phyloP scores from a whole-genome alignment of 2,329 filamentous ascomycete genomes.

The Phialocephala subalpina region DNA sequence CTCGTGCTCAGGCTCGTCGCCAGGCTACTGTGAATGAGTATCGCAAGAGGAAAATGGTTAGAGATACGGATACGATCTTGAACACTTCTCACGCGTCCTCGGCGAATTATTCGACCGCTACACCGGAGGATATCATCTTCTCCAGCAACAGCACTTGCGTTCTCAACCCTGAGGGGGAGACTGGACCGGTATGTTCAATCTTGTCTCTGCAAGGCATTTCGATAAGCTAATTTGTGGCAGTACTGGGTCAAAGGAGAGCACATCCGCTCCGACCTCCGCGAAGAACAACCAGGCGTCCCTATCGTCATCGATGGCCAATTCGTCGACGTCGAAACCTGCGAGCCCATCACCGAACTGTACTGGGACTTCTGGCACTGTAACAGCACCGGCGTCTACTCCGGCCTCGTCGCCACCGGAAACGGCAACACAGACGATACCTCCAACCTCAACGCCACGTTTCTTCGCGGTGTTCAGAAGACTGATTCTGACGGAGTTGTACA shows the following conservation, averaged over 20 bases:
- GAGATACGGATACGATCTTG: constrained; percentile 16
- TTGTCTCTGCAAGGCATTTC: not conserved
- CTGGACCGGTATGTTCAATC: constrained; percentile 49
- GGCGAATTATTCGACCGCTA: not conserved
- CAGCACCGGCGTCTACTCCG: constrained; percentile 55
- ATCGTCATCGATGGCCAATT: constrained; percentile 60
- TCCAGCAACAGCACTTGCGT: constrained; percentile 48
- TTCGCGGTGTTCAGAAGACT: constrained; percentile 51
- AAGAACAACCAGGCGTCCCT: constrained; percentile 55
- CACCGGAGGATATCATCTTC: constrained; percentile 16
- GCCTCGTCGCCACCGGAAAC: constrained; percentile 52
- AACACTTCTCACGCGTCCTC: constrained; percentile 16
- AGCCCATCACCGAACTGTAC: constrained; percentile 45
- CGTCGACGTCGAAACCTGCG: constrained; percentile 42
- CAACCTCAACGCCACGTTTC: constrained; percentile 50
- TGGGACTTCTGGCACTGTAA: constrained; percentile 58
- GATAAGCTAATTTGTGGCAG: not conserved
- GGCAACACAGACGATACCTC: constrained; percentile 56
- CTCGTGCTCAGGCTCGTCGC: constrained; percentile 45
- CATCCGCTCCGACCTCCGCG: constrained; percentile 55
- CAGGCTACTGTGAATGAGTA: constrained; percentile 42
- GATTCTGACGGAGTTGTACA: constrained; percentile 51
- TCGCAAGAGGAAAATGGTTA: constrained; percentile 38
- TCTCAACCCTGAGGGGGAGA: constrained; percentile 58
- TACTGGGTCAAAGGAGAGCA: constrained; percentile 54